A percentile compares a stretch with the other conserved stretches of the same genome.
Evolutionary conservation across 2,329 filamentous ascomycete genomes (phyloP).

Genomic region (Talaromyces verruculosus): DNA sequence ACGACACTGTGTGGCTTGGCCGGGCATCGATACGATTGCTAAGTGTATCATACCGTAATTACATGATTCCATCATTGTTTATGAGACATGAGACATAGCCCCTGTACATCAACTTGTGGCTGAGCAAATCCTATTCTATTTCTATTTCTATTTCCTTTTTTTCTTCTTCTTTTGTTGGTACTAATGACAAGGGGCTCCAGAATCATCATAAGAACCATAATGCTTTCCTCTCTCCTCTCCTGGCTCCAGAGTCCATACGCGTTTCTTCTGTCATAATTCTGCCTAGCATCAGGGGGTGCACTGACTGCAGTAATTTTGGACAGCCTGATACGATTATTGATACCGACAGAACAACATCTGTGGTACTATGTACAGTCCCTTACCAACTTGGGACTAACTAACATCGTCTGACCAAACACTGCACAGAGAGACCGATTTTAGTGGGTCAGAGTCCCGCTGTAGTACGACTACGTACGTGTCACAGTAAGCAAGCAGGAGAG

Average conservation of each 20-base stretch:
- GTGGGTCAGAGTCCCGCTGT: conserved; percentile 18
- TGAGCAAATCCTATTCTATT: conserved; percentile 11
- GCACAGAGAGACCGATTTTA: neutral
- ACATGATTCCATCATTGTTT: neutral
- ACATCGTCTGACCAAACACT: neutral
- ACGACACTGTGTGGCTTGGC: neutral
- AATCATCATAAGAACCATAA: neutral
- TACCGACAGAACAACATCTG: conserved; percentile 3
- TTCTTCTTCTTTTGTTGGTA: neutral
- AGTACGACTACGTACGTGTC: conserved; percentile 13
- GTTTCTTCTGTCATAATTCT: neutral
- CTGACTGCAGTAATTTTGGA: conserved; percentile 6
- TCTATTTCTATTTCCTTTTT: neutral
- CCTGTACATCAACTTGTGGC: conserved; percentile 10
- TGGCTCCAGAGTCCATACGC: no score
- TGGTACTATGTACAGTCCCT: neutral
- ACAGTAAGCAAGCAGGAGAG: neutral
- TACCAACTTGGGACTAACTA: neutral
- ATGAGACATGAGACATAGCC: neutral
- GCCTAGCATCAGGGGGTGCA: neutral
- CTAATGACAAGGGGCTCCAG: neutral
- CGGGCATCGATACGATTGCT: neutral
- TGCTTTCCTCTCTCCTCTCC: neutral
- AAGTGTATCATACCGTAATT: neutral
- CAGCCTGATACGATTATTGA: conserved; percentile 5